These are phyloP conservation scores for Phaeophleospora eucalypticola DNA, from an alignment of 2,329 filamentous ascomycete species.

Conservation along the genomic window DNA sequence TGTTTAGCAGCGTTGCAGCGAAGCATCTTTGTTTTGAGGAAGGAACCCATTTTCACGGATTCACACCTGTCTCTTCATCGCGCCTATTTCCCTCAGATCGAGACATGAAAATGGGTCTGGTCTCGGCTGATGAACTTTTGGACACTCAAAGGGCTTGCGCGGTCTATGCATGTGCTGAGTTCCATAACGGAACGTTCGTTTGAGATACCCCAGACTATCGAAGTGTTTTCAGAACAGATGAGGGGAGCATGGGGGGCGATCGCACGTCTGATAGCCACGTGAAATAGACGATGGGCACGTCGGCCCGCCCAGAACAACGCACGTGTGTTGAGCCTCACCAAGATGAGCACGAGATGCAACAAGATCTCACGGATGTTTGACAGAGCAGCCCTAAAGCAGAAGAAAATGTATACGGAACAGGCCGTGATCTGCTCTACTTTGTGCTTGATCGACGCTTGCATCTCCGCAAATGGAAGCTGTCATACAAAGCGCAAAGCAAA, in stretches of 20 bases:
- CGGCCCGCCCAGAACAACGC: neutral
- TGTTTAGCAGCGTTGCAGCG: too few species aligned
- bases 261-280: neutral
- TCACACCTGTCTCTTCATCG: too few species aligned
- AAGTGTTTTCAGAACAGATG: neutral
- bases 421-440: neutral
- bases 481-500: too few species aligned
- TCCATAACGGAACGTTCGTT: neutral
- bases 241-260: neutral
- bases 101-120: too few species aligned
- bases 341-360: too few species aligned
- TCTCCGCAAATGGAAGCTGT: neutral
- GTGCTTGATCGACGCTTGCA: neutral
- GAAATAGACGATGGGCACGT: neutral
- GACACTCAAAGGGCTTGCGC: too few species aligned
- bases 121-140: too few species aligned
- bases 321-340: too few species aligned
- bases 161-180: neutral
- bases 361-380: neutral
- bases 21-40: too few species aligned
- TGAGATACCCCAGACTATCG: neutral
- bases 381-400: neutral
- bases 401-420: neutral
- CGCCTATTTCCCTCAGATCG: too few species aligned
- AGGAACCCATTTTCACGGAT: too few species aligned